Conservation (phyloP, 164 flowering plant genomes). For the Piper longum region DNA sequence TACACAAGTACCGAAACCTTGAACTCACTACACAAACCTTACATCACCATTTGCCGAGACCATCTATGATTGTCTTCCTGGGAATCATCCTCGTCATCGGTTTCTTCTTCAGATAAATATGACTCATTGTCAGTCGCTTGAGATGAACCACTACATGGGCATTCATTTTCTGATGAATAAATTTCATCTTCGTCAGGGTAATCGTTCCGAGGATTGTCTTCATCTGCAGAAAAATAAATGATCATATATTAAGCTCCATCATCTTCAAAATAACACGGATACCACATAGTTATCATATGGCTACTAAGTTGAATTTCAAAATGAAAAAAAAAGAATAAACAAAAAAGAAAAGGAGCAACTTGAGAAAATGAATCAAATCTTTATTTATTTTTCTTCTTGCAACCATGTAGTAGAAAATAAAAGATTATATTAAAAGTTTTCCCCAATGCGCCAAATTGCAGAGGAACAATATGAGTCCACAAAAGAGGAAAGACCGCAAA, state of each 20-base stretch:
- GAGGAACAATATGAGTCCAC: neutral
- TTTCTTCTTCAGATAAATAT: neutral
- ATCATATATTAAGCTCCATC: neutral
- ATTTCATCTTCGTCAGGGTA: slow-evolving; percentile 1
- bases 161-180: neutral
- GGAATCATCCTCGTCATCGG: neutral
- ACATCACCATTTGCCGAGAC: neutral
- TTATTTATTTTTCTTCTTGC: no score
- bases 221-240: neutral
- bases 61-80: neutral
- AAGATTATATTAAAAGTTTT: neutral
- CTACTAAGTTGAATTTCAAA: neutral
- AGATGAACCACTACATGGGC: neutral
- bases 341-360: neutral
- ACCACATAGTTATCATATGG: no score
- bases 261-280: neutral
- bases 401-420: neutral
- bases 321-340: no score
- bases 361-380: neutral
- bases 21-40: neutral
- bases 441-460: neutral
- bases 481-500: neutral
- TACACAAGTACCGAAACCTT: no score
- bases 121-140: neutral
- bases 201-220: slow-evolving; percentile 1